Conservation (phyloP, 2,329 filamentous ascomycete species). For the Fusarium palustre region DNA sequence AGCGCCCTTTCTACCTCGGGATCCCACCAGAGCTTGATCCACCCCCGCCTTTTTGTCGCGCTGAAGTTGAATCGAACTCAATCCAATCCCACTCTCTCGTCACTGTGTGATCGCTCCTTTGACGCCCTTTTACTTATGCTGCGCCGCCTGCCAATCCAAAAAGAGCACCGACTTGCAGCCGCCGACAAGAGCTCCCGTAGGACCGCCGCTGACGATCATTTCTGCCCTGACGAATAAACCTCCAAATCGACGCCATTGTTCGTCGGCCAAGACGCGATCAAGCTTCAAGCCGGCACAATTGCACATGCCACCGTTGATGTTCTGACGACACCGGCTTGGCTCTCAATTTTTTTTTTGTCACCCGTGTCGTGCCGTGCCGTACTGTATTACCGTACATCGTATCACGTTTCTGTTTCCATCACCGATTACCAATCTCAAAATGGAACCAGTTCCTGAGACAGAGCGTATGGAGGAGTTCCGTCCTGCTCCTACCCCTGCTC, state of each 20-base stretch:
- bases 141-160: conserved; percentile 20
- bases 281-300: conserved; percentile 39
- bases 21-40: conserved; percentile 23
- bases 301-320: conserved; percentile 44
- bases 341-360: conserved; percentile 32
- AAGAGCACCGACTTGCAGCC: conserved; percentile 7
- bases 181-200: conserved; percentile 25
- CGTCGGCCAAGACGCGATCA: conserved; percentile 28
- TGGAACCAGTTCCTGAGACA: conserved; percentile 77
- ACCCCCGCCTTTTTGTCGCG: conserved; percentile 32
- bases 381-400: conserved; percentile 18
- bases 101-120: conserved; percentile 17
- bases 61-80: conserved; percentile 5
- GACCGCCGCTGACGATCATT: conserved; percentile 29
- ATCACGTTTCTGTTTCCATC: conserved; percentile 26
- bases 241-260: conserved; percentile 18
- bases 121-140: conserved; percentile 18
- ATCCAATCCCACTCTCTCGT: conserved; percentile 17
- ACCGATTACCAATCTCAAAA: conserved; percentile 52
- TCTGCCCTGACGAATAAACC: conserved; percentile 20
- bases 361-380: conserved; percentile 31
- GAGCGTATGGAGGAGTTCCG: conserved; percentile 76
- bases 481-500: conserved; percentile 67
- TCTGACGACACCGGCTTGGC: conserved; percentile 42
- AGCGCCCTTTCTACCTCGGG: conserved; percentile 22